A percentile compares a stretch with the other conserved stretches of the same genome.
Evolutionary conservation across 2,329 filamentous ascomycete genomes (phyloP).

Genomic region (Plenodomus tracheiphilus): DNA sequence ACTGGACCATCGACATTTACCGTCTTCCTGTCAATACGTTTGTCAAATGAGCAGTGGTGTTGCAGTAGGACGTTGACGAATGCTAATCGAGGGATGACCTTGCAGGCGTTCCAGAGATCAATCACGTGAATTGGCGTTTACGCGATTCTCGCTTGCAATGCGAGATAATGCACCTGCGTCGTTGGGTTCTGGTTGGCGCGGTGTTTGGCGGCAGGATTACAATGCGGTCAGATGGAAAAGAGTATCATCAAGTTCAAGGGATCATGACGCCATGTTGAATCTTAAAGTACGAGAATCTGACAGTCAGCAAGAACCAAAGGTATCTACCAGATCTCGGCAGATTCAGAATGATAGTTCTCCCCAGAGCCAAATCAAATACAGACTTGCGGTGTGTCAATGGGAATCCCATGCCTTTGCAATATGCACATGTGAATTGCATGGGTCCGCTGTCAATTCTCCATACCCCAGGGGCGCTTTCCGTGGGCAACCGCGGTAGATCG

Average conservation of each 20-base stretch:
- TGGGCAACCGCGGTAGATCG: constrained; percentile 14
- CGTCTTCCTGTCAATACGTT: constrained; percentile 42
- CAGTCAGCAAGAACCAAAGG: no score
- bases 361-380: neutral
- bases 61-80: no score
- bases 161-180: neutral
- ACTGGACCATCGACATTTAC: constrained; percentile 45
- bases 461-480: constrained; percentile 12
- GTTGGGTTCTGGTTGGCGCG: neutral
- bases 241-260: no score
- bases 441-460: constrained; percentile 10
- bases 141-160: neutral
- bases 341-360: no score
- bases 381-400: neutral
- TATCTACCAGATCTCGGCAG: no score
- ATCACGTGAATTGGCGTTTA: constrained; percentile 3
- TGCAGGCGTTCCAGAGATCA: neutral
- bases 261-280: no score
- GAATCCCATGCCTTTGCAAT: neutral
- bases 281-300: no score
- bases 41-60: constrained; percentile 21
- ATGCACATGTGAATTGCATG: constrained; percentile 4
- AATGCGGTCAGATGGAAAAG: no score
- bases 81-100: neutral
- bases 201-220: neutral